These are phyloP conservation scores for Colletotrichum sp. DNA, from an alignment of 2,329 filamentous ascomycete genomes.

Conservation along the genomic window DNA sequence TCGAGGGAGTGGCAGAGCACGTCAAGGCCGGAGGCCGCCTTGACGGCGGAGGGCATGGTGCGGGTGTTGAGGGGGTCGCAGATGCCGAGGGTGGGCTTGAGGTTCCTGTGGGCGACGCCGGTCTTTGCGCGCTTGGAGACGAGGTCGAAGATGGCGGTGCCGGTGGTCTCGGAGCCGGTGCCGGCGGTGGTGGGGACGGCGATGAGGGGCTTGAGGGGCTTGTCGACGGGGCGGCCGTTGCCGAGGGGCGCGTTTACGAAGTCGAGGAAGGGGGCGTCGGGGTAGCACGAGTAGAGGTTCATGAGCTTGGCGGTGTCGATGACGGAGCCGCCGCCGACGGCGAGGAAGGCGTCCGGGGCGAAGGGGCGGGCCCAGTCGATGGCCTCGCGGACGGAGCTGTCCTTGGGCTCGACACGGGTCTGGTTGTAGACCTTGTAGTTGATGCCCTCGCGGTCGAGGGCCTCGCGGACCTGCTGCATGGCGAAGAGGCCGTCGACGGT, in stretches of 20 bases:
- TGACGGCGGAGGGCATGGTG: conserved; percentile 95
- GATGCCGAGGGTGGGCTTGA: conserved; percentile 95
- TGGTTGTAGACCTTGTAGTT: conserved; percentile 82
- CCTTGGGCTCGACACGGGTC: conserved; percentile 89
- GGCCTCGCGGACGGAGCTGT: conserved; percentile 87
- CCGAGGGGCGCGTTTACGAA: conserved; percentile 97
- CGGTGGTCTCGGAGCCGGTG: conserved; percentile 92
- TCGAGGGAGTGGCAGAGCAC: conserved; percentile 95
- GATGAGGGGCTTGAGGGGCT: conserved; percentile 75
- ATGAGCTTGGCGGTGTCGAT: conserved; percentile 99
- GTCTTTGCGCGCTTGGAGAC: conserved; percentile 92
- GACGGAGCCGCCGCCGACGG: conserved; percentile 90
- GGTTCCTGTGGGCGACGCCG: conserved; percentile 90
- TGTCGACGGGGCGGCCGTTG: conserved; percentile 78
- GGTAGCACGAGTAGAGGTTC: conserved; percentile 93
- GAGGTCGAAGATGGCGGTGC: conserved; percentile 97
- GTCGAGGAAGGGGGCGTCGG: conserved; percentile 92
- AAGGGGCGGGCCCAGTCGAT: conserved; percentile 86
- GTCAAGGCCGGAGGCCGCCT: conserved; percentile 89
- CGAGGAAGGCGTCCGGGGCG: conserved; percentile 85
- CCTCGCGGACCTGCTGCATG: conserved; percentile 88
- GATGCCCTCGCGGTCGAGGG: conserved; percentile 78
- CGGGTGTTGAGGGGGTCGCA: conserved; percentile 86
- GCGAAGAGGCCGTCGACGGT: conserved; percentile 84
- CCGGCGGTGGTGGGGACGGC: conserved; percentile 85